Percentiles rank a stretch among this genome's conserved stretches.
Conservation (phyloP, 306 rosid genomes). For the Parietaria judaica region DNA sequence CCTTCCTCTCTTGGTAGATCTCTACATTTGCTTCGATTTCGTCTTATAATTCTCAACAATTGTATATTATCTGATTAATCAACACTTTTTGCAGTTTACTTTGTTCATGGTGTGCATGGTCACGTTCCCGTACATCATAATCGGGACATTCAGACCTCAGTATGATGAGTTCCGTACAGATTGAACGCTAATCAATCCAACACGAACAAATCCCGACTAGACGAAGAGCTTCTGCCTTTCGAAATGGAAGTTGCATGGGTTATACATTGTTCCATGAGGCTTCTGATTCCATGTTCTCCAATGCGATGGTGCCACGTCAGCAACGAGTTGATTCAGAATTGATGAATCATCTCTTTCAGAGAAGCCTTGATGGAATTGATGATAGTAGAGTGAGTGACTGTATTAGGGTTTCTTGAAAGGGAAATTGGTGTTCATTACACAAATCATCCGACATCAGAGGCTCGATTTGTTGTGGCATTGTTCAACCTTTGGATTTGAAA, state of each 20-base stretch:
- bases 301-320: conserved; percentile 18
- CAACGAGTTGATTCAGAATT: conserved; percentile 31
- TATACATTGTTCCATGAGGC: conserved; percentile 29
- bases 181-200: conserved; percentile 36
- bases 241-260: conserved; percentile 21
- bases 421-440: not conserved
- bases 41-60: not conserved
- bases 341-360: conserved; percentile 21
- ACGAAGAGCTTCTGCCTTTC: conserved; percentile 45
- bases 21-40: conserved; percentile 1
- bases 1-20: conserved; percentile 87
- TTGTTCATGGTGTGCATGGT: conserved; percentile 96
- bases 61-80: conserved; percentile 20
- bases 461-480: not conserved
- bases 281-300: conserved; percentile 26
- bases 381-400: too few relatives aligned
- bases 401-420: not conserved
- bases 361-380: conserved; percentile 5
- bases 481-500: not conserved
- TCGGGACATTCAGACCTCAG: conserved; percentile 64
- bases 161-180: conserved; percentile 72
- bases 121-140: conserved; percentile 62
- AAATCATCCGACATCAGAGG: not conserved
- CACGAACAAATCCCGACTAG: conserved; percentile 51
- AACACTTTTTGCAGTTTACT: conserved; percentile 68